Conservation (phyloP, 2,329 filamentous ascomycete genomes). For the Arthrobotrys entomopaga region DNA sequence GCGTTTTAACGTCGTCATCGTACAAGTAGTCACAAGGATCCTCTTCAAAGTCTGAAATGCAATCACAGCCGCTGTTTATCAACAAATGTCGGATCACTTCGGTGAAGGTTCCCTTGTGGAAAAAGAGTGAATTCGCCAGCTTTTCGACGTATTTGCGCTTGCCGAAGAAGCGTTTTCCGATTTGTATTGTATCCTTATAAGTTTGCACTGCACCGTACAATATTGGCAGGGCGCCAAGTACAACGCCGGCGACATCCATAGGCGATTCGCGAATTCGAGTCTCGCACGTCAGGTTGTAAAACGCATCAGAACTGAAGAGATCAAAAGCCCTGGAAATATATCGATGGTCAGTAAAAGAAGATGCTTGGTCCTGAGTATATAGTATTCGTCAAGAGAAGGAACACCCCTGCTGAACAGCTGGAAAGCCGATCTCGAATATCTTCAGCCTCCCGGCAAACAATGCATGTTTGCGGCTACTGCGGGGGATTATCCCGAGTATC, state of each 20-base stretch:
- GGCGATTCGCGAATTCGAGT: not conserved
- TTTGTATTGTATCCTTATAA: constrained; percentile 42
- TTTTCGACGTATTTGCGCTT: constrained; percentile 39
- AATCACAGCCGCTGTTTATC: constrained; percentile 31
- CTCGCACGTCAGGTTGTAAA: not conserved
- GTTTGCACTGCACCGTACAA: constrained; percentile 28
- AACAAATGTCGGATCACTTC: constrained; percentile 41
- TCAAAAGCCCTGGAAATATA: too few relatives aligned
- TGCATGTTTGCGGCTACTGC: not conserved
- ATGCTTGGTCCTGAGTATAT: too few relatives aligned
- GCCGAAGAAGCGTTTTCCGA: constrained; percentile 23
- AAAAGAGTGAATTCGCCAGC: constrained; percentile 34
- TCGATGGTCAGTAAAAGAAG: too few relatives aligned
- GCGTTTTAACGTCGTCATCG: constrained; percentile 32
- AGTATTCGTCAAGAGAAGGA: too few relatives aligned
- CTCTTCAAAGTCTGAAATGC: constrained; percentile 30
- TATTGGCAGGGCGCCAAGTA: constrained; percentile 47
- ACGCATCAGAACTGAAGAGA: too few relatives aligned
- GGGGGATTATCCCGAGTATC: not conserved
- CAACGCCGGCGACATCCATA: constrained; percentile 45
- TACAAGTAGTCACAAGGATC: constrained; percentile 28
- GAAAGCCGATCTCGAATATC: not conserved
- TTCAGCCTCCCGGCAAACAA: constrained; percentile 6
- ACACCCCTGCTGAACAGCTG: too few relatives aligned
- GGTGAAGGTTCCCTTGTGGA: constrained; percentile 28